Percentiles rank a stretch among this genome's conserved stretches.
phyloP scores from a whole-genome alignment of 257 asterid genomes.

The Salvia miltiorrhiza region DNA sequence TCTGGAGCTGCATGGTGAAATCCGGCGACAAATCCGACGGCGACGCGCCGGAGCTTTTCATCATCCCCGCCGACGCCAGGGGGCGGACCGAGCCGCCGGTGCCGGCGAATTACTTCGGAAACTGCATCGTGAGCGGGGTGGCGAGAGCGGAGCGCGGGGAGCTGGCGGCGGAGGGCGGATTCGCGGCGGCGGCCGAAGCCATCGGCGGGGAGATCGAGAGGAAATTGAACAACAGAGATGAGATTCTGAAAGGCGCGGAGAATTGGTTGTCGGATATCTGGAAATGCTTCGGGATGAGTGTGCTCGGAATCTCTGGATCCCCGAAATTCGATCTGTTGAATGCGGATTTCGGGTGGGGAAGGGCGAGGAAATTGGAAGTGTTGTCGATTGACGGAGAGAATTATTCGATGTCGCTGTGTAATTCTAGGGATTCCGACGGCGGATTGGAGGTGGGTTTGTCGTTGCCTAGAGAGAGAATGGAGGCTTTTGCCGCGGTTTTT shows the following conservation, averaged over 20 bases:
- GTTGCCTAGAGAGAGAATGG: slow-evolving; percentile 32
- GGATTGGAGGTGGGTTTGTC: slow-evolving; percentile 45
- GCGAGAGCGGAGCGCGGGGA: background rate
- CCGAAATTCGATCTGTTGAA: slow-evolving; percentile 30
- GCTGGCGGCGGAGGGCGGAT: slow-evolving; percentile 31
- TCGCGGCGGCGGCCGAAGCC: slow-evolving; percentile 25
- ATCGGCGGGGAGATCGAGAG: slow-evolving; percentile 22
- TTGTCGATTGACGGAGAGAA: slow-evolving; percentile 22
- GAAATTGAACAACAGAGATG: slow-evolving; percentile 5
- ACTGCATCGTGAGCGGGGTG: slow-evolving; percentile 25
- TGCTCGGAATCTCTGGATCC: slow-evolving; percentile 30
- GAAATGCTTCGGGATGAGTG: slow-evolving; percentile 4
- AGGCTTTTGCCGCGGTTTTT: slow-evolving; percentile 25
- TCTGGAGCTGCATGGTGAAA: slow-evolving; percentile 38
- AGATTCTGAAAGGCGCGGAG: slow-evolving; percentile 19
- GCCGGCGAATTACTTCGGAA: slow-evolving; percentile 31
- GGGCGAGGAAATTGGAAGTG: slow-evolving; percentile 28
- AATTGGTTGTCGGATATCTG: slow-evolving; percentile 25
- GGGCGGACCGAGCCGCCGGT: slow-evolving; percentile 7
- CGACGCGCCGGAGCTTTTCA: background rate
- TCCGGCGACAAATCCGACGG: background rate
- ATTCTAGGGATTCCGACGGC: slow-evolving; percentile 16
- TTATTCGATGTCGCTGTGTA: slow-evolving; percentile 27
- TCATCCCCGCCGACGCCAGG: slow-evolving; percentile 29
- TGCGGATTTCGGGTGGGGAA: slow-evolving; percentile 42